phyloP scores from a whole-genome alignment of 179 eudicot species.

The Silene coronaria region DNA sequence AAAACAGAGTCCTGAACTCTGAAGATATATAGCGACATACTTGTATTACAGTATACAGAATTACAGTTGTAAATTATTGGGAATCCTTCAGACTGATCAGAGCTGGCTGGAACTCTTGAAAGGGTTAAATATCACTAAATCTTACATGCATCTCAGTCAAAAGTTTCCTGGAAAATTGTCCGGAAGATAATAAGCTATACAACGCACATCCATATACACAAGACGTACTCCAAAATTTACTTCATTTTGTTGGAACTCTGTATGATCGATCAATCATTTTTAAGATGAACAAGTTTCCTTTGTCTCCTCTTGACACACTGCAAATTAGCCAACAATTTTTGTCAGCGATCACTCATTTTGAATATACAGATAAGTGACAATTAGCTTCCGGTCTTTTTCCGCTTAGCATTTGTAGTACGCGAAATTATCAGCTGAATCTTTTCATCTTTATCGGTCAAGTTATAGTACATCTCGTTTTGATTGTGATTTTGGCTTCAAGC shows the following conservation, averaged over 20 bases:
- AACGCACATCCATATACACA: no score
- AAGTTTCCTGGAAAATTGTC: not conserved
- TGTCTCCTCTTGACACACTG: slow-evolving; percentile 75
- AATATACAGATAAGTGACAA: not conserved
- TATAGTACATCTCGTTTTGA: no score
- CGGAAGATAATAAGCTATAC: not conserved
- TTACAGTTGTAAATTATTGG: not conserved
- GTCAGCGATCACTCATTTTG: not conserved
- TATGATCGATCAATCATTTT: slow-evolving; percentile 61
- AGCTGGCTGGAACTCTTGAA: not conserved
- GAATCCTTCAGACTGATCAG: not conserved
- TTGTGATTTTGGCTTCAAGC: no score
- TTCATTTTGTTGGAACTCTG: slow-evolving; percentile 35
- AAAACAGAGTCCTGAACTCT: no score
- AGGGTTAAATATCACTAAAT: not conserved
- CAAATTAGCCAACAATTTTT: not conserved
- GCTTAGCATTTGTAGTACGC: no score
- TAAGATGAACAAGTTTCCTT: slow-evolving; percentile 70
- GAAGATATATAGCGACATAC: not conserved
- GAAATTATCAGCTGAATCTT: no score
- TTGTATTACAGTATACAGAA: not conserved
- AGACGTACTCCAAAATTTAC: not conserved
- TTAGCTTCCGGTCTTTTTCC: no score
- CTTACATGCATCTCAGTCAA: not conserved
- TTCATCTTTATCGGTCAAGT: no score